Evolutionary conservation across 2,329 filamentous ascomycete species (phyloP).

Genomic region (Scortechinia acanthostroma): DNA sequence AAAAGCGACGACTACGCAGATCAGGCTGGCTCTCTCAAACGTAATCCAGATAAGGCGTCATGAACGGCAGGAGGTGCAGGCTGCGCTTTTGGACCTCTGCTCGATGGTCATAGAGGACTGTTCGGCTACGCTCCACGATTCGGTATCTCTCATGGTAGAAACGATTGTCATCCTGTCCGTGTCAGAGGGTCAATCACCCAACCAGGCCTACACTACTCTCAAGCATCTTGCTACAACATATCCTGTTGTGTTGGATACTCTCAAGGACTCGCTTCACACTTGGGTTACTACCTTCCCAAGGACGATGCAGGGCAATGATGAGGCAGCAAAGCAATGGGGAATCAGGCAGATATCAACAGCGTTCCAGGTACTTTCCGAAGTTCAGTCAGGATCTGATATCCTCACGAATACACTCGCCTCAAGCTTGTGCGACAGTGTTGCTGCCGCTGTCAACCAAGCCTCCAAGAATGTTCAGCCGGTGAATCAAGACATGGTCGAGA

Average conservation of each 20-base stretch:
- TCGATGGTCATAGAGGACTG: constrained; percentile 47
- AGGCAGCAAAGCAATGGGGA: constrained; percentile 40
- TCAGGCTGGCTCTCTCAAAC: constrained; percentile 51
- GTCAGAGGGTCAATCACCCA: constrained; percentile 13
- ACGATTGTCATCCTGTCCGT: constrained; percentile 42
- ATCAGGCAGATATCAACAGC: constrained; percentile 46
- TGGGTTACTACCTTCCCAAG: constrained; percentile 50
- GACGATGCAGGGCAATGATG: constrained; percentile 51
- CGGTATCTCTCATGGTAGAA: constrained; percentile 42
- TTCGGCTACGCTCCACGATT: constrained; percentile 37
- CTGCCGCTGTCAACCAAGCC: background rate
- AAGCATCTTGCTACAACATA: constrained; percentile 35
- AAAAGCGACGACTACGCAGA: constrained; percentile 48
- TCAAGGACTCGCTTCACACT: constrained; percentile 43
- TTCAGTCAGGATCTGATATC: constrained; percentile 26
- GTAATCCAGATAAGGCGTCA: constrained; percentile 45
- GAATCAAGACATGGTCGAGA: background rate
- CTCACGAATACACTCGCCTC: constrained; percentile 33
- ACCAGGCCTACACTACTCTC: constrained; percentile 25
- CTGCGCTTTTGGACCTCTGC: constrained; percentile 40
- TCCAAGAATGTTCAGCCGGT: background rate
- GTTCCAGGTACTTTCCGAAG: constrained; percentile 36
- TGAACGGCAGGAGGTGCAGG: constrained; percentile 41
- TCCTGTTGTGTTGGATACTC: constrained; percentile 28
- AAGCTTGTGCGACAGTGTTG: constrained; percentile 43